Evolutionary conservation across 176 grass and related monocot genomes (phyloP), one percentile per base, ranked within the genome.

Genomic region (Canna indica): DNA sequence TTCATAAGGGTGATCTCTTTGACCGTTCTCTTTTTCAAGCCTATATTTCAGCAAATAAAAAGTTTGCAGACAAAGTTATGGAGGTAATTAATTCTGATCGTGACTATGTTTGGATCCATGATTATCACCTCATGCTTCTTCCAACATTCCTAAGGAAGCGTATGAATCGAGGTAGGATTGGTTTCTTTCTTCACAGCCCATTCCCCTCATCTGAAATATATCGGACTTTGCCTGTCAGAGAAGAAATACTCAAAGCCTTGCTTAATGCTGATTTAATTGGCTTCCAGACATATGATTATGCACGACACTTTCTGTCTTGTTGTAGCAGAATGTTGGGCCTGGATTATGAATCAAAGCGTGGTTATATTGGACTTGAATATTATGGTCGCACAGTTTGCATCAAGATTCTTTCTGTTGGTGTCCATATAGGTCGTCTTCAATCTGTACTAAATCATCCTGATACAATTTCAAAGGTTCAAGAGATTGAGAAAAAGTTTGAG

Each of bases 61-160:
- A 85, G 74, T 96, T 96, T 82, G 80, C 92, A 0, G 88, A 96
- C 73, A 96, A 91, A 75, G 81, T 96, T 66, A 80, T 91, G 83
- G 92, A 96, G 83, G 88, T 82, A 73, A 85, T 96, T 69, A 96
- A 96, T 80, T 82, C 85, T 34, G 88, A 96, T 83, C 85, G 91
- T 83, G 92, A 91, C 79, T 85, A 67, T 81, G 88, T 96, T 22
- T 96, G 92, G 92, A 81, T 96, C 72, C 92, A 96, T 83, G 92
- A 96, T 78, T 96, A 96, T 70, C 92, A 96, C 75, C 88, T 96
- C 45, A 96, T 96, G 91, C 85, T 96, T 77, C 85, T 96, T 12
- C 88, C 91, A 39, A 96, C 91, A 72, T 88, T 96, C 81, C 73
- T 91, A 62, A 96, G 91, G 54, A 96, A 86, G 72, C 80, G 83